Base-by-base conservation (phyloP, 1,139 yeast species). In the Pichia terricola region DNA sequence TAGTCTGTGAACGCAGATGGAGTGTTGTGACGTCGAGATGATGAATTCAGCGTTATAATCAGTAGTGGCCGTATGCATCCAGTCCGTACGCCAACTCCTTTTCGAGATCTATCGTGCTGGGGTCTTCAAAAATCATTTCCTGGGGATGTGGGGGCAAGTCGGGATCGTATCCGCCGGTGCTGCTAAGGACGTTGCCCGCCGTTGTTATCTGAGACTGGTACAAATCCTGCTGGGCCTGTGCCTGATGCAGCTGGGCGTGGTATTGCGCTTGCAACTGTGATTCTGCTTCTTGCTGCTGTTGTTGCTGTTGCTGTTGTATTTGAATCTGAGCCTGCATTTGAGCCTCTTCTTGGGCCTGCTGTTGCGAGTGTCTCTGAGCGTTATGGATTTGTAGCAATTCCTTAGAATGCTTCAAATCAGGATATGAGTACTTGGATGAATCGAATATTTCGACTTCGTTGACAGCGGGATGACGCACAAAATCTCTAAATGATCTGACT, bases 401-500 rank as follows among this genome's bases (percentile, higher is more conserved):
- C 28, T 31, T 32, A 28, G 16, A 5, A 33, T 43, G 45, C 5
- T 37, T 33, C 16, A 39, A 28, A 33, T 43, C 45, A 16, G 41
- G 37, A 36, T 46, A 46, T 5, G 41, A 34, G 28, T 43, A 50
- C 22, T 48, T 45, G 2, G 50, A 43, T 16, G 53, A 50, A 32
- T 50, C 53, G 37, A 61, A 65, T 27, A 63, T 66, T 48, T 76
- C 79, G 54, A 81, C 85, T 49, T 79, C 86, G 41, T 77, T 81
- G 39, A 79, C 65, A 4, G 41, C 46, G 5, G 95, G 94, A 57
- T 75, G 77, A 57, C 94, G 67, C 9, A 89, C 96, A 65, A 81
- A 79, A 39, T 78, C 86, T 53, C 97, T 73, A 61, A 91, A 89
- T 28, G 73, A 67, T 45, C 72, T 72, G 3, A 91, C 97, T 59